Conservation (phyloP, 148 eudicot species). For the Oxyria digyna region DNA sequence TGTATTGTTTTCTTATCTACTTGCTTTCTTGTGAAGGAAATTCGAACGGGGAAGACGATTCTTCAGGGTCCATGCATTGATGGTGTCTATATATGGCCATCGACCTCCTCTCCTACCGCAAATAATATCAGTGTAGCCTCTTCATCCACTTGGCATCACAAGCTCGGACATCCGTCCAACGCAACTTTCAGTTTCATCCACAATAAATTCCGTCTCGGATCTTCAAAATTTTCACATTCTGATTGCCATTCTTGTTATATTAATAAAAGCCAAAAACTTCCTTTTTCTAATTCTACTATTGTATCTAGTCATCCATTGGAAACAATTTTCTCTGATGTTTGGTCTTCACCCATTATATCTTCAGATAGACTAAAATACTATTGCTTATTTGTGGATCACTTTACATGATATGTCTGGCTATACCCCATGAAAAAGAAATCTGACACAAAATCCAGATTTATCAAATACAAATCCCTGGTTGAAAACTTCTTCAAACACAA, state of each 20-base stretch:
- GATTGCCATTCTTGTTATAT: neutral
- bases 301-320: neutral
- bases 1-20: no score
- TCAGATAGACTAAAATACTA: neutral
- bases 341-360: neutral
- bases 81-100: no score
- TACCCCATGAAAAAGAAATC: neutral
- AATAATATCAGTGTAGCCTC: no score
- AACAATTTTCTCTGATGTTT: neutral
- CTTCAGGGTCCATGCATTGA: no score
- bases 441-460: neutral
- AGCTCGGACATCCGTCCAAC: neutral
- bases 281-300: neutral
- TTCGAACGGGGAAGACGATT: no score
- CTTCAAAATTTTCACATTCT: neutral
- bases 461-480: neutral
- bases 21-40: no score
- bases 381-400: neutral
- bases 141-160: neutral
- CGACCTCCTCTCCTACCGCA: no score
- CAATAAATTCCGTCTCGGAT: neutral
- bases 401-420: neutral
- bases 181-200: neutral
- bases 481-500: neutral
- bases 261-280: neutral